These are phyloP conservation scores for Adansonia gregorii DNA, from an alignment of 441 rosid species.

Conservation along the genomic window DNA sequence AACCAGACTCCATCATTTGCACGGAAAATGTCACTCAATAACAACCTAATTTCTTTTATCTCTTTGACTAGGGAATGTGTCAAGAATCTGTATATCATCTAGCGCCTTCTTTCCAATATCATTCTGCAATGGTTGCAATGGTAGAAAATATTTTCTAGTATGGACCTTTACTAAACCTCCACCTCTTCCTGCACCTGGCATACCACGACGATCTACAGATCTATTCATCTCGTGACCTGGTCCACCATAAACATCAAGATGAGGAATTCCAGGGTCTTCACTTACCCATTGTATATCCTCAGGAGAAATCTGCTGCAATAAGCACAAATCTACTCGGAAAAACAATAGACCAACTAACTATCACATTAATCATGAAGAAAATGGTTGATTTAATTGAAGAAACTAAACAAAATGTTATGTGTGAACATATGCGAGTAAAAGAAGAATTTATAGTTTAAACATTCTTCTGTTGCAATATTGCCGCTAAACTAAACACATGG, in stretches of 20 bases:
- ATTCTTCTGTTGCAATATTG: not conserved
- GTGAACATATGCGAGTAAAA: not conserved
- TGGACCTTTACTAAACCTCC: conserved; percentile 44
- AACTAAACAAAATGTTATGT: conserved; percentile 1
- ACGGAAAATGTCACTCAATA: not conserved
- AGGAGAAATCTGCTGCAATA: conserved; percentile 52
- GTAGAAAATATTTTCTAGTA: conserved; percentile 49
- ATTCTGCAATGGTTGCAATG: conserved; percentile 46
- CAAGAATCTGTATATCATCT: conserved; percentile 62
- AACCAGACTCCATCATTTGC: not conserved
- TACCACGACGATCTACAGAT: conserved; percentile 43
- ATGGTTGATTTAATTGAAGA: not conserved
- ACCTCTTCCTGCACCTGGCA: conserved; percentile 49
- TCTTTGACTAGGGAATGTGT: conserved; percentile 56
- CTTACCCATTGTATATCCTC: conserved; percentile 73
- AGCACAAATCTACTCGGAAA: not conserved
- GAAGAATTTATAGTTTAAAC: not conserved
- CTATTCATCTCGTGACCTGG: conserved; percentile 46
- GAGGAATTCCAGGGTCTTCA: conserved; percentile 55
- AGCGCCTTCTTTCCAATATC: conserved; percentile 55
- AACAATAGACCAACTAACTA: not conserved
- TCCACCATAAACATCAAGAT: conserved; percentile 47
- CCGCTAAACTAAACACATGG: not conserved
- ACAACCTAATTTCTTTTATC: conserved; percentile 36
- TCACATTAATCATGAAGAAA: not conserved